Evolutionary conservation across 2,329 filamentous ascomycete species (phyloP).

Genomic region (Colletotrichum graminicola): DNA sequence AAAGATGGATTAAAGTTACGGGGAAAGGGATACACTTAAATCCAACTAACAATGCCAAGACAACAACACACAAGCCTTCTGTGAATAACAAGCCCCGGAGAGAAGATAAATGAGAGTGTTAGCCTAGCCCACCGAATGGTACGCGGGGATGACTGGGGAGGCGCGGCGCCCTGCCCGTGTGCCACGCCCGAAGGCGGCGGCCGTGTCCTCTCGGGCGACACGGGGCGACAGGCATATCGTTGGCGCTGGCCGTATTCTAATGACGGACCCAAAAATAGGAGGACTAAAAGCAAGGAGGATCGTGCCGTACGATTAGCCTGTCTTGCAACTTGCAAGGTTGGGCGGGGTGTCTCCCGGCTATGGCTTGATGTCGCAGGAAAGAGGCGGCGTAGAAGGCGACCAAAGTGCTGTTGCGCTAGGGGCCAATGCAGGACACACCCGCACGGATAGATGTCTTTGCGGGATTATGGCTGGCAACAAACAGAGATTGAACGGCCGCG

Average conservation of each 20-base stretch:
- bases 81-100: conserved; percentile 22
- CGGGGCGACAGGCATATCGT: conserved; percentile 5
- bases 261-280: conserved; percentile 11
- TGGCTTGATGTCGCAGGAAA: conserved; percentile 27
- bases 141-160: conserved; percentile 27
- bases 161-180: conserved; percentile 29
- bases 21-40: conserved; percentile 31
- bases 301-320: conserved; percentile 8
- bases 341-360: background rate
- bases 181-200: conserved; percentile 27
- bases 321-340: conserved; percentile 21
- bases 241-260: background rate
- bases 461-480: conserved; percentile 17
- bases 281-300: conserved; percentile 31
- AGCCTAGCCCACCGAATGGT: conserved; percentile 17
- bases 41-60: conserved; percentile 21
- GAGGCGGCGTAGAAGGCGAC: conserved; percentile 14
- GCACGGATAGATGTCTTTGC: conserved; percentile 20
- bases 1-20: background rate
- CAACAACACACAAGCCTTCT: background rate
- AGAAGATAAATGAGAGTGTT: conserved; percentile 25
- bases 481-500: conserved; percentile 3
- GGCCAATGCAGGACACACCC: conserved; percentile 15
- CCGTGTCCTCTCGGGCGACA: conserved; percentile 30
- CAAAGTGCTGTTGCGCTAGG: conserved; percentile 18